Evolutionary conservation across 495 filamentous ascomycete genomes (phyloP).

Genomic region (Clohesyomyces aquaticus): DNA sequence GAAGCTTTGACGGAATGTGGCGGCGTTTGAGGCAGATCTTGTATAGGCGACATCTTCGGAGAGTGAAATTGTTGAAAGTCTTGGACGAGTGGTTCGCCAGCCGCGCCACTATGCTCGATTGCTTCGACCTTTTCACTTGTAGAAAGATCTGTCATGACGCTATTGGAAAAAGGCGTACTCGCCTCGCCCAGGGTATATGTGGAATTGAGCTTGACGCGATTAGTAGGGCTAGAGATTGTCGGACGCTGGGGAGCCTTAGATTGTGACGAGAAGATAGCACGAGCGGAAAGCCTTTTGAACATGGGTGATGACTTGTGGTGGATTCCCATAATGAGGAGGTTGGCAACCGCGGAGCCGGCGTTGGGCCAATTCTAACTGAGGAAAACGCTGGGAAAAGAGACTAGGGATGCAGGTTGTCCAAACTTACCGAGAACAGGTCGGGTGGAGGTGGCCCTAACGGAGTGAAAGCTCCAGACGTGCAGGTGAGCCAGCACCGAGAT

Average conservation of each 20-base stretch:
- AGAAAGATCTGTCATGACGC: slow-evolving; percentile 12
- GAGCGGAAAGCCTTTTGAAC: slow-evolving; percentile 39
- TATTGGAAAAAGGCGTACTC: slow-evolving; percentile 20
- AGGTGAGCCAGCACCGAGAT: slow-evolving; percentile 4
- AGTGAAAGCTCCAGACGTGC: background rate
- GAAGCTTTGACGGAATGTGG: background rate
- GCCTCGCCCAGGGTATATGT: slow-evolving; percentile 18
- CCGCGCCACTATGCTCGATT: slow-evolving; percentile 3
- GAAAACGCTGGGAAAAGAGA: slow-evolving; percentile 10
- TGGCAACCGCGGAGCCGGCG: slow-evolving; percentile 14
- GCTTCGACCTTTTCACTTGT: background rate
- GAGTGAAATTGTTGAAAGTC: slow-evolving; percentile 39
- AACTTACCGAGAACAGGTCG: no score
- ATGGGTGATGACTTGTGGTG: slow-evolving; percentile 21
- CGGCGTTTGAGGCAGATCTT: slow-evolving; percentile 26
- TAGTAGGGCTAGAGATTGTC: slow-evolving; percentile 23
- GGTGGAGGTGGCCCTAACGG: background rate
- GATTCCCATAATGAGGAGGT: slow-evolving; percentile 3
- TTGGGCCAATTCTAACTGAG: slow-evolving; percentile 10
- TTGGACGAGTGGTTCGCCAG: slow-evolving; percentile 38
- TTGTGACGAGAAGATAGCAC: slow-evolving; percentile 32
- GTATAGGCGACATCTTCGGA: slow-evolving; percentile 4
- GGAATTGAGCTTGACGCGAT: slow-evolving; percentile 26
- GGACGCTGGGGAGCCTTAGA: slow-evolving; percentile 37
- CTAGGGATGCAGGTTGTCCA: slow-evolving; percentile 18